Evolutionary conservation across 2,329 filamentous ascomycete genomes (phyloP).

Genomic region (Fusarium floridanum): DNA sequence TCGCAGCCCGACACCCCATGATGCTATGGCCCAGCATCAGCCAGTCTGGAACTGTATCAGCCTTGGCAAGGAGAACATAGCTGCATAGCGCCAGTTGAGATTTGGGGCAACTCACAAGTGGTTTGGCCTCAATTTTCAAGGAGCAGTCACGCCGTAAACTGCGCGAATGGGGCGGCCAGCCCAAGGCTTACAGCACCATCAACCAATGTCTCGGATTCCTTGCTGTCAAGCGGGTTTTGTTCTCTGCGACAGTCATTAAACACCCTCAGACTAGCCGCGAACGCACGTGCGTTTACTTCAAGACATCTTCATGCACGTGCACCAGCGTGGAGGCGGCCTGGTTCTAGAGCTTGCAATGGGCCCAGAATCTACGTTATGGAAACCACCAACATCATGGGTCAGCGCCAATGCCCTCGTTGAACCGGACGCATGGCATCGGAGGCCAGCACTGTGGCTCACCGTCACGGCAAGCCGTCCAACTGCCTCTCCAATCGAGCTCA

Average conservation of each 20-base stretch:
- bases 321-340: background rate
- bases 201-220: slow-evolving; percentile 15
- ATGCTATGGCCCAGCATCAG: slow-evolving; percentile 10
- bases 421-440: slow-evolving; percentile 14
- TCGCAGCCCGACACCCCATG: slow-evolving; percentile 7
- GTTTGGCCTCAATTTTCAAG: background rate
- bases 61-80: slow-evolving; percentile 23
- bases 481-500: background rate
- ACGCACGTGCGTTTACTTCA: slow-evolving; percentile 2
- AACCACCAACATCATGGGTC: slow-evolving; percentile 20
- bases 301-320: slow-evolving; percentile 7
- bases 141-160: background rate
- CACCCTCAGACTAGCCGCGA: background rate
- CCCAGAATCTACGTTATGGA: slow-evolving; percentile 10
- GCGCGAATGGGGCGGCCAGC: background rate
- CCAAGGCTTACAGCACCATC: slow-evolving; percentile 1
- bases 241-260: slow-evolving; percentile 7
- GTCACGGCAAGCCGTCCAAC: slow-evolving; percentile 7
- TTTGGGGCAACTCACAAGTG: background rate
- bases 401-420: background rate
- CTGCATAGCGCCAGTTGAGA: background rate
- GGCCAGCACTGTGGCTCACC: background rate
- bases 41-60: slow-evolving; percentile 20
- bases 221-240: background rate
- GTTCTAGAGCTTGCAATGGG: slow-evolving; percentile 16